Conservation (phyloP, 345 rosid species). For the Punica granatum region DNA sequence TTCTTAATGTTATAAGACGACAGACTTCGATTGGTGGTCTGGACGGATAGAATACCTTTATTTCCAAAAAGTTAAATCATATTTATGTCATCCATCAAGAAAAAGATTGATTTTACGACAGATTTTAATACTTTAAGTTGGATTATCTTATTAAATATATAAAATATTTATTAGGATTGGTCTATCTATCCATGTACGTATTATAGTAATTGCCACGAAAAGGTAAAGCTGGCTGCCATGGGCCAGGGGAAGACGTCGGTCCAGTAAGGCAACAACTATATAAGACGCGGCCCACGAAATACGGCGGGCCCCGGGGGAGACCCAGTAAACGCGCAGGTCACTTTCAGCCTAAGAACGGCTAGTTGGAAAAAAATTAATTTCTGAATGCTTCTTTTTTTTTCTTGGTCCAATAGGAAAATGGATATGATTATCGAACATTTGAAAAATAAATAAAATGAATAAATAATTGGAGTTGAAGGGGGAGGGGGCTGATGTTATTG, state of each 20-base stretch:
- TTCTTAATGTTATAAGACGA: too few species aligned
- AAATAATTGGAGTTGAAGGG: not conserved
- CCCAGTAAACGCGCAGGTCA: conserved; percentile 3
- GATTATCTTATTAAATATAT: too few species aligned
- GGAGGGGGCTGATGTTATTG: not conserved
- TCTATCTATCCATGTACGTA: too few species aligned
- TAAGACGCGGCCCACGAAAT: not conserved
- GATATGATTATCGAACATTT: not conserved
- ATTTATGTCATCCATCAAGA: too few species aligned
- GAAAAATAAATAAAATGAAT: not conserved
- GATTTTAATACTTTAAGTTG: too few species aligned
- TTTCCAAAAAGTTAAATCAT: too few species aligned
- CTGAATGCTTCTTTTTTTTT: not conserved
- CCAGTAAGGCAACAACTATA: not conserved
- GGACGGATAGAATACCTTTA: too few species aligned
- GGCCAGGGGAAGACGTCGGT: not conserved
- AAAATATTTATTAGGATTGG: too few species aligned
- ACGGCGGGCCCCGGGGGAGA: not conserved
- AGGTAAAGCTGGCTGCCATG: not conserved
- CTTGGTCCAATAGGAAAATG: not conserved
- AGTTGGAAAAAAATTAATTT: not conserved
- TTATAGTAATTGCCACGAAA: too few species aligned
- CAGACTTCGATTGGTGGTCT: too few species aligned
- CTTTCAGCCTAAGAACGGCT: conserved; percentile 4
- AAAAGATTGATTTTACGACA: too few species aligned